Conservation (phyloP, 2,329 filamentous ascomycete species). For the Colletotrichum liriopes region DNA sequence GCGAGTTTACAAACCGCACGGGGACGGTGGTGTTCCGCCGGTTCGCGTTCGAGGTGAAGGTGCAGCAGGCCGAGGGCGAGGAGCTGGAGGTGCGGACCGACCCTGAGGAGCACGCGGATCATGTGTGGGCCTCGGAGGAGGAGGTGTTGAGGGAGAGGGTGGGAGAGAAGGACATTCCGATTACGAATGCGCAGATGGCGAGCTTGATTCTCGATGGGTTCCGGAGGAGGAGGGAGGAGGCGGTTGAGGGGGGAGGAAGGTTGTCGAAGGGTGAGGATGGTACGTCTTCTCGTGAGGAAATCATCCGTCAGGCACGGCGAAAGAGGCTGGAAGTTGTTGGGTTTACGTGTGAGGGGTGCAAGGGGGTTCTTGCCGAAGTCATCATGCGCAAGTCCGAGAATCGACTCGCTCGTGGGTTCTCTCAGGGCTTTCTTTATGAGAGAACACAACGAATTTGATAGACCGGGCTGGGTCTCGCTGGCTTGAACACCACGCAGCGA, state of each 20-base stretch:
- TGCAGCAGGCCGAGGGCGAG: constrained; percentile 41
- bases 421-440: neutral
- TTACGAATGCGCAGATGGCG: constrained; percentile 48
- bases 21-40: constrained; percentile 51
- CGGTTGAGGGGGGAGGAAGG: neutral
- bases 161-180: constrained; percentile 49
- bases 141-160: constrained; percentile 51
- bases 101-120: constrained; percentile 59
- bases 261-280: neutral
- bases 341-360: neutral
- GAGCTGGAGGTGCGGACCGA: constrained; percentile 52
- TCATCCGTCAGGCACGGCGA: too few species aligned
- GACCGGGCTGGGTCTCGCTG: neutral
- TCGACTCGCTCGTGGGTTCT: neutral
- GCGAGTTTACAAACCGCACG: constrained; percentile 53
- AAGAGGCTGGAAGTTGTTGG: too few species aligned
- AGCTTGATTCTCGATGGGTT: constrained; percentile 52
- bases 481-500: neutral
- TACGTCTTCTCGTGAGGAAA: too few species aligned
- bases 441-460: neutral
- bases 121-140: constrained; percentile 57
- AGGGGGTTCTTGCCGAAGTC: neutral
- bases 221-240: constrained; percentile 45
- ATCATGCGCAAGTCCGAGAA: neutral
- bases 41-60: constrained; percentile 57